Conservation (phyloP, 2,329 filamentous ascomycete genomes). For the Fusarium sublunatum region DNA sequence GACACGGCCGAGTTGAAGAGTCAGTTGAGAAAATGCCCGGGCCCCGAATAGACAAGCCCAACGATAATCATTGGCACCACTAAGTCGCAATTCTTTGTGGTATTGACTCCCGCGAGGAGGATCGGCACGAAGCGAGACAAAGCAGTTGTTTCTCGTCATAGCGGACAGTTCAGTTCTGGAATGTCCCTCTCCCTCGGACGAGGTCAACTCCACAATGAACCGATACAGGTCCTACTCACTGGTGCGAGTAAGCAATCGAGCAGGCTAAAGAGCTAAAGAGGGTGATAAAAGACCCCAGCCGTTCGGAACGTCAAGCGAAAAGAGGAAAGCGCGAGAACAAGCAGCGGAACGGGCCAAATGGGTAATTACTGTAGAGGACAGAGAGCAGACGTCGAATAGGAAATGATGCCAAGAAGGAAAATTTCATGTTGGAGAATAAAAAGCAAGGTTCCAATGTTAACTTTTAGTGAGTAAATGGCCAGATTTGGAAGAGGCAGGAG, state of each 20-base stretch:
- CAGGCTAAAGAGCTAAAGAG: constrained; percentile 4
- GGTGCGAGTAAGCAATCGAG: constrained; percentile 9
- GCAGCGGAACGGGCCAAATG: neutral
- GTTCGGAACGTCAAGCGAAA: constrained; percentile 27
- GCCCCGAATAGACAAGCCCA: neutral
- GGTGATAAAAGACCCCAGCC: constrained; percentile 24
- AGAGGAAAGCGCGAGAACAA: constrained; percentile 11
- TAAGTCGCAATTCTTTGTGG: neutral
- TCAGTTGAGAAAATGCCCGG: constrained; percentile 5
- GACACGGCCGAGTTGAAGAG: constrained; percentile 19
- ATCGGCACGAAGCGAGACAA: constrained; percentile 35
- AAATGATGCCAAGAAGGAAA: neutral
- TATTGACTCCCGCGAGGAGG: constrained; percentile 9
- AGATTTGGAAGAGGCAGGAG: constrained; percentile 2
- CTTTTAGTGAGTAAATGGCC: neutral
- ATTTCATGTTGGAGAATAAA: constrained; percentile 4
- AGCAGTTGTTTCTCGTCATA: neutral
- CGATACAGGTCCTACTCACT: constrained; percentile 9
- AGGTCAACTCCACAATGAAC: constrained; percentile 37
- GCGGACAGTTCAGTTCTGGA: constrained; percentile 16
- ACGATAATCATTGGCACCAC: neutral
- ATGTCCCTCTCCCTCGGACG: constrained; percentile 13
- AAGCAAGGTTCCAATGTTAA: neutral
- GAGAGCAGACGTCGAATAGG: constrained; percentile 1
- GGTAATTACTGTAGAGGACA: neutral